Percentiles rank a stretch among this genome's conserved stretches.
phyloP scores from a whole-genome alignment of 2,329 filamentous ascomycete genomes.

The Fusarium sororula region DNA sequence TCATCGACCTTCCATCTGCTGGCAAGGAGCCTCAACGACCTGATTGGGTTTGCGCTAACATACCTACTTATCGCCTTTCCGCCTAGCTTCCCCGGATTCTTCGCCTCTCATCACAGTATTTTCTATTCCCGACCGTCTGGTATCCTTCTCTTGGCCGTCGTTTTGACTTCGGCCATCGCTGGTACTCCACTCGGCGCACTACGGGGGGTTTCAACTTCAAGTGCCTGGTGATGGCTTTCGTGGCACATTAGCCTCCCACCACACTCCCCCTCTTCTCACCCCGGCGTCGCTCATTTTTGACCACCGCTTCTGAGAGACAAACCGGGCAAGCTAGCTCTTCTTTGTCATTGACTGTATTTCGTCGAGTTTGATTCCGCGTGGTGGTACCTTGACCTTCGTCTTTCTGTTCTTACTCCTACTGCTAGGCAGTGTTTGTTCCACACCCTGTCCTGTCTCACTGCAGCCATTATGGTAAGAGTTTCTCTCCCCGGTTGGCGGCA shows the following conservation, averaged over 20 bases:
- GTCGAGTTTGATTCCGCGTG: slow-evolving; percentile 49
- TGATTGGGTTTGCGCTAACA: slow-evolving; percentile 30
- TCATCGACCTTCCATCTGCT: slow-evolving; percentile 23
- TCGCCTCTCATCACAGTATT: slow-evolving; percentile 36
- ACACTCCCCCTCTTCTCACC: slow-evolving; percentile 46
- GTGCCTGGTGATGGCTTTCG: slow-evolving; percentile 47
- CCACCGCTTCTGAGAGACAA: slow-evolving; percentile 41
- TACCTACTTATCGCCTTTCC: slow-evolving; percentile 40
- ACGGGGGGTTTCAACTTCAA: slow-evolving; percentile 40
- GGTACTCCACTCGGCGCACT: slow-evolving; percentile 42
- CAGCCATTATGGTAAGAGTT: slow-evolving; percentile 61
- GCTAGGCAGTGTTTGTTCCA: slow-evolving; percentile 42
- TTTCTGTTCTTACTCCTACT: slow-evolving; percentile 37
- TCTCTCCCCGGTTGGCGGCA: slow-evolving; percentile 52
- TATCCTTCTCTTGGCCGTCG: slow-evolving; percentile 33
- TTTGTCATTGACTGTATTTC: slow-evolving; percentile 48
- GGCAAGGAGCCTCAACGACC: slow-evolving; percentile 24
- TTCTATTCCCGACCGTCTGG: slow-evolving; percentile 35
- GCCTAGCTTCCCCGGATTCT: slow-evolving; percentile 36
- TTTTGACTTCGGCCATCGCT: slow-evolving; percentile 37
- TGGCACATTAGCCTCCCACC: slow-evolving; percentile 49
- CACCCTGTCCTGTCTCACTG: slow-evolving; percentile 48
- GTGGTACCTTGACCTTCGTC: slow-evolving; percentile 49
- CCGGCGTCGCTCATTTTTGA: slow-evolving; percentile 44
- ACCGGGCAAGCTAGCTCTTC: slow-evolving; percentile 41